These are phyloP conservation scores for Tolypocladium amazonense DNA, from an alignment of 2,329 filamentous ascomycete genomes.

Conservation along the genomic window DNA sequence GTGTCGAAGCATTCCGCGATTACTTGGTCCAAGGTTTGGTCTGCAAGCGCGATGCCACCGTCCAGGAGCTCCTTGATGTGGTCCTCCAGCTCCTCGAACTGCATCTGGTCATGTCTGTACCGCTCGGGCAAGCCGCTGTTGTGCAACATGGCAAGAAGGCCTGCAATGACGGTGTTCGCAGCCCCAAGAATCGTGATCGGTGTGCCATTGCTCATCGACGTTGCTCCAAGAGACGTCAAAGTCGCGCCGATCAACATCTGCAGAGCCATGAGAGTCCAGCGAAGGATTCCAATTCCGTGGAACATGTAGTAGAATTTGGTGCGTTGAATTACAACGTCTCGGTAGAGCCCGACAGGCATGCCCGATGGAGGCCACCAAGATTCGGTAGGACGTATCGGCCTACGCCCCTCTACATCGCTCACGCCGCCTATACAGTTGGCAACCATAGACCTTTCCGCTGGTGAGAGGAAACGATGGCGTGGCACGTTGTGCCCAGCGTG, in stretches of 20 bases:
- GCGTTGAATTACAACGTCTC: slow-evolving; percentile 33
- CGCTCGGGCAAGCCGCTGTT: slow-evolving; percentile 43
- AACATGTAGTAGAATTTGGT: slow-evolving; percentile 34
- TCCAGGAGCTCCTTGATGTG: slow-evolving; percentile 39
- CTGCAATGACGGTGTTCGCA: slow-evolving; percentile 37
- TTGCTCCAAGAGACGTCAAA: slow-evolving; percentile 38
- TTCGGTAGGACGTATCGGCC: slow-evolving; percentile 28
- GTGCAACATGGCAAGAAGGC: slow-evolving; percentile 39
- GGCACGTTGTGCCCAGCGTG: slow-evolving; percentile 8
- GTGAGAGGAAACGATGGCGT: slow-evolving; percentile 28
- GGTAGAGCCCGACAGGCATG: slow-evolving; percentile 37
- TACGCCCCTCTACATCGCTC: slow-evolving; percentile 30
- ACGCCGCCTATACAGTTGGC: slow-evolving; percentile 37
- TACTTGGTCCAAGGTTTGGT: slow-evolving; percentile 32
- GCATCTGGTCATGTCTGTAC: slow-evolving; percentile 36
- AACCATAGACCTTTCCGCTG: slow-evolving; percentile 34
- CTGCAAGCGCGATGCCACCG: slow-evolving; percentile 31
- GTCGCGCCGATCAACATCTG: slow-evolving; percentile 38
- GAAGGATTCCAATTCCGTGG: slow-evolving; percentile 28
- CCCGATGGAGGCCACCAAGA: slow-evolving; percentile 35
- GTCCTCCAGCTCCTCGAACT: slow-evolving; percentile 39
- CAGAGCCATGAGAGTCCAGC: slow-evolving; percentile 35
- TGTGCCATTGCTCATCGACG: slow-evolving; percentile 23
- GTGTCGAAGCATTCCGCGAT: slow-evolving; percentile 35
- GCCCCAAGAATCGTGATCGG: slow-evolving; percentile 39